Conservation (phyloP, 805 yeast species). For the Danielozyma ontarioensis region DNA sequence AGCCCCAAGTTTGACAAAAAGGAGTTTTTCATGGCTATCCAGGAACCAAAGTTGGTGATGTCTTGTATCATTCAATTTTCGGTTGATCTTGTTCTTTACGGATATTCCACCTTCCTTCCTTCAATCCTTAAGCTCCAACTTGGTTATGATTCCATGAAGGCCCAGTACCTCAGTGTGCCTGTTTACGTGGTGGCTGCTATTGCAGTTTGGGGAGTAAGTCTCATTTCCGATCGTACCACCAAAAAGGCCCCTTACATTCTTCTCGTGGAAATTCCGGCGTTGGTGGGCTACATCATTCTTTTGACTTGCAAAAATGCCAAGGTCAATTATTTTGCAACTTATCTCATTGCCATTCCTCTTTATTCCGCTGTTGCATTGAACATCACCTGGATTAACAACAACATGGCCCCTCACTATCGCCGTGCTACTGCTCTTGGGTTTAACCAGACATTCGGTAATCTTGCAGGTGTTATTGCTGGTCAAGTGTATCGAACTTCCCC, state of each 20-base stretch:
- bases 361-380: constrained; percentile 1
- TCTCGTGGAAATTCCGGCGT: not conserved
- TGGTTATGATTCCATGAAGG: not conserved
- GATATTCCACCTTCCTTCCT: constrained; percentile 1
- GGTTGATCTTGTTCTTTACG: constrained; percentile 1
- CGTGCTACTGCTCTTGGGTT: constrained; percentile 1
- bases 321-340: constrained; percentile 2
- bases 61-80: constrained; percentile 1
- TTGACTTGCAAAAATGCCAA: not conserved
- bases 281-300: constrained; percentile 1
- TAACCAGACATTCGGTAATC: constrained; percentile 1
- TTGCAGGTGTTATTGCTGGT: constrained; percentile 1
- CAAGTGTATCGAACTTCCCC: constrained; percentile 2
- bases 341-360: constrained; percentile 2
- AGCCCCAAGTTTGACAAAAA: not conserved
- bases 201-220: not conserved
- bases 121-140: not conserved
- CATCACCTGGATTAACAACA: constrained; percentile 1
- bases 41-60: not conserved
- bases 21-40: not conserved
- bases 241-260: not conserved
- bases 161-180: constrained; percentile 2
- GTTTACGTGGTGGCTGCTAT: constrained; percentile 1
- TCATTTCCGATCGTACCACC: constrained; percentile 1
- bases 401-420: constrained; percentile 1